Base-by-base conservation (phyloP, 2,329 filamentous ascomycete genomes). In the Botrytis fragariae region DNA sequence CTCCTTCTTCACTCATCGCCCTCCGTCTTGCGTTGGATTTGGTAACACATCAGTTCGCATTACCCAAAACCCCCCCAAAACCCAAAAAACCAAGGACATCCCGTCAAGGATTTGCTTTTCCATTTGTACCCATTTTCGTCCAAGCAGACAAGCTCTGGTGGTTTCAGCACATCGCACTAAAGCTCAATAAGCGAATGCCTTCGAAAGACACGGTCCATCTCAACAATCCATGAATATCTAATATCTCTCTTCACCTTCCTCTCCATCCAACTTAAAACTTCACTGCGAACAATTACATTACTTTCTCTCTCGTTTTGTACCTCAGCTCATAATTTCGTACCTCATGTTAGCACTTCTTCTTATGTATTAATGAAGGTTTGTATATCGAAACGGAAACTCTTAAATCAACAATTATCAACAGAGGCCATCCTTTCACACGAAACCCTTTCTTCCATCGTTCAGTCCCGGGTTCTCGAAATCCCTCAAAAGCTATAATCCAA, bases 341-440 rank as follows among this genome's bases (percentile, higher is more conserved):
- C 42, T n/a, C 57, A 63, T 51, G 44, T 51, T 25, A 45, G 29
- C 42, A 70, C 61, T 59, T 72, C 70, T 72, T 69, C 64, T 72
- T 42, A 45, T 70, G 71, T 73, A 70, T 73, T 73, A 73, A 73
- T 73, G 71, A 73, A 73, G 57, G 42, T 54, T 60, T 61, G 71
- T 72, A 68, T 32, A 72, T 72, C 61, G 71, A 72, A 68, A 48
- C 45, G 54, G 60, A 67, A 67, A 45, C 48, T 59, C 48, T 51
- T 42, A 60, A 69, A 60, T 39, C 57, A 63, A 54, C 39, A 61
- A 71, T 48, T 18, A 51, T 51, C 64, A 59, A 70, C n/a, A 62
- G 68, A 70, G 54, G 54, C 37, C 57, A 22, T 62, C 68, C 39
- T 70, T 61, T 70, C 68, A 54, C 42, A n/a, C 32, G 64, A 68